These are phyloP conservation scores for Hymenoscyphus occultus DNA, from an alignment of 2,329 filamentous ascomycete genomes.

Conservation along the genomic window DNA sequence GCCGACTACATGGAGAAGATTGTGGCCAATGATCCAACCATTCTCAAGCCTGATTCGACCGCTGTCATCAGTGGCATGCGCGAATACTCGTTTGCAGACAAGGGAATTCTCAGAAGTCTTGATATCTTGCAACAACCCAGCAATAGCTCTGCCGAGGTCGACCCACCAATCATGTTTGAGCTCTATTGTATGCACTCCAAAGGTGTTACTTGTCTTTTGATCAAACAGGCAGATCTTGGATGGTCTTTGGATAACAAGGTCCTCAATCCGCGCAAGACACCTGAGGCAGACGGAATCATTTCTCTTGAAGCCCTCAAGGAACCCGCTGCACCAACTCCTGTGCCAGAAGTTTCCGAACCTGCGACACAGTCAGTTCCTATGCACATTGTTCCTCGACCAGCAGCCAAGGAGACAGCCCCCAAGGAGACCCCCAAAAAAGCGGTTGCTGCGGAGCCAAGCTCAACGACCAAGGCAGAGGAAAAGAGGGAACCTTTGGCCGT, in stretches of 20 bases:
- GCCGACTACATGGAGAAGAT: slow-evolving; percentile 82
- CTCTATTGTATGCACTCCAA: slow-evolving; percentile 97
- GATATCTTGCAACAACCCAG: slow-evolving; percentile 78
- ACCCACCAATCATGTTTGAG: slow-evolving; percentile 80
- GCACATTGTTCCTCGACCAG: slow-evolving; percentile 30
- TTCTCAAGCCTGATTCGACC: slow-evolving; percentile 87
- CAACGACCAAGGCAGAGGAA: slow-evolving; percentile 41
- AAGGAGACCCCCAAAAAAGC: slow-evolving; percentile 30
- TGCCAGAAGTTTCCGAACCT: slow-evolving; percentile 16
- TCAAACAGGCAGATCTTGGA: slow-evolving; percentile 86
- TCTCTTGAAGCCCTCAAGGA: slow-evolving; percentile 63
- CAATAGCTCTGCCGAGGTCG: slow-evolving; percentile 54
- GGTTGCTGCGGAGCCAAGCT: slow-evolving; percentile 29
- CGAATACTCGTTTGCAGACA: slow-evolving; percentile 87
- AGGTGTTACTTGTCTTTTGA: slow-evolving; percentile 84
- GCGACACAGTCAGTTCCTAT: slow-evolving; percentile 25
- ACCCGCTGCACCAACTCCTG: slow-evolving; percentile 30
- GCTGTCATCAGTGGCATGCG: slow-evolving; percentile 96
- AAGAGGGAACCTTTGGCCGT: slow-evolving; percentile 33
- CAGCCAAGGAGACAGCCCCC: slow-evolving; percentile 30
- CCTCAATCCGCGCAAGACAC: slow-evolving; percentile 70
- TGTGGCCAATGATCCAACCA: slow-evolving; percentile 64
- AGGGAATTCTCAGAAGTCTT: slow-evolving; percentile 82
- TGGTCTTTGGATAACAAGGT: slow-evolving; percentile 92
- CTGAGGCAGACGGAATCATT: slow-evolving; percentile 66